Evolutionary conservation across 441 rosid genomes (phyloP).

Genomic region (Populus hybrid): DNA sequence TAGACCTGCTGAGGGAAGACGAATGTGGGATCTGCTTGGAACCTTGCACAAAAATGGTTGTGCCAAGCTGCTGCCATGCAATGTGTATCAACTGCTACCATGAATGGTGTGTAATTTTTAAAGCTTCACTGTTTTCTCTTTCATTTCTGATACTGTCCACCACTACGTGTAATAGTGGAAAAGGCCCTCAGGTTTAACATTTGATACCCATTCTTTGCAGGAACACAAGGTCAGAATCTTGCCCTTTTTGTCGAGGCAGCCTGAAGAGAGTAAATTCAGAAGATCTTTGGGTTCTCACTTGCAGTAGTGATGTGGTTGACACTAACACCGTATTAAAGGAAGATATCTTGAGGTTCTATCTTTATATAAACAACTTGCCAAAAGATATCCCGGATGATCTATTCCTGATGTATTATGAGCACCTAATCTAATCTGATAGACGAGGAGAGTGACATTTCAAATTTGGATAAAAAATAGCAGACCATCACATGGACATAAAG

Average conservation of each 20-base stretch:
- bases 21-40: slow-evolving; percentile 12
- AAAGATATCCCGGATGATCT: slow-evolving; percentile 69
- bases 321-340: slow-evolving; percentile 54
- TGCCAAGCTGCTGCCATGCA: too few species aligned
- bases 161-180: not conserved
- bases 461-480: slow-evolving; percentile 15
- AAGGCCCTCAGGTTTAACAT: not conserved
- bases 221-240: slow-evolving; percentile 83
- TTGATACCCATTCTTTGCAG: slow-evolving; percentile 32
- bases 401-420: slow-evolving; percentile 71
- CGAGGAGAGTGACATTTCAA: slow-evolving; percentile 13
- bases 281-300: slow-evolving; percentile 30
- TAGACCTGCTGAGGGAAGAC: slow-evolving; percentile 79
- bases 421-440: slow-evolving; percentile 44
- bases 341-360: slow-evolving; percentile 68
- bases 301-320: slow-evolving; percentile 71
- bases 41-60: too few species aligned
- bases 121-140: not conserved
- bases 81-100: slow-evolving; percentile 66
- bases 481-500: slow-evolving; percentile 6
- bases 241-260: slow-evolving; percentile 84
- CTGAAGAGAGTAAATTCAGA: slow-evolving; percentile 74
- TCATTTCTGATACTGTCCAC: not conserved
- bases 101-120: slow-evolving; percentile 53
- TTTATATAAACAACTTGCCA: slow-evolving; percentile 65